These are phyloP conservation scores for Purpureocillium takamizusanense DNA, from an alignment of 2,329 filamentous ascomycete genomes.

Conservation along the genomic window DNA sequence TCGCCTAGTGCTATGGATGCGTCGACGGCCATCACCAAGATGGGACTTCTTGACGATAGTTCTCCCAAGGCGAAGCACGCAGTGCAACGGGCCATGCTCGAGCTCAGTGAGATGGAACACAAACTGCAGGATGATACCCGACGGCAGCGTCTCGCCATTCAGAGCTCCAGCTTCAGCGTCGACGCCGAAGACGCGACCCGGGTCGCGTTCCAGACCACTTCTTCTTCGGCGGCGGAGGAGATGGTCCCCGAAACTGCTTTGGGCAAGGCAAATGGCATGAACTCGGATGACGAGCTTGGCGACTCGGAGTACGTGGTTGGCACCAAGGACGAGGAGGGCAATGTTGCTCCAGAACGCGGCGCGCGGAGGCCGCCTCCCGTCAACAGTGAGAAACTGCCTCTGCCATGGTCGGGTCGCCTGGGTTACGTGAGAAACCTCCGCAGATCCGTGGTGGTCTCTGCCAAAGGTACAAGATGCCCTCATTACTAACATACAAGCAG, in stretches of 20 bases:
- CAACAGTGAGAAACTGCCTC: constrained; percentile 72
- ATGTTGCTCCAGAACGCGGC: constrained; percentile 21
- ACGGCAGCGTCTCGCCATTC: constrained; percentile 36
- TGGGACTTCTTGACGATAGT: not conserved
- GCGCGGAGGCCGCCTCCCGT: constrained; percentile 60
- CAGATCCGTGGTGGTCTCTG: too few relatives aligned
- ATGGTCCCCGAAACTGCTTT: not conserved
- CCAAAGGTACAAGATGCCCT: too few relatives aligned
- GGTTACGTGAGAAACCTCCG: constrained; percentile 60
- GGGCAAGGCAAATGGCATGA: too few relatives aligned
- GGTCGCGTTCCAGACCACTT: not conserved
- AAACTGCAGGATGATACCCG: constrained; percentile 33
- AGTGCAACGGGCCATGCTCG: constrained; percentile 31
- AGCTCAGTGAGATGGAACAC: constrained; percentile 40
- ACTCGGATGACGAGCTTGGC: too few relatives aligned
- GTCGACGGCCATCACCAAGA: too few relatives aligned
- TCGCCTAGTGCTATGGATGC: constrained; percentile 1
- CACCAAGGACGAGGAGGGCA: not conserved
- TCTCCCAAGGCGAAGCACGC: not conserved
- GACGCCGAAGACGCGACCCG: not conserved
- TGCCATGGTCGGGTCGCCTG: constrained; percentile 84
- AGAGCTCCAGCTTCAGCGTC: constrained; percentile 24
- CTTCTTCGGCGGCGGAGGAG: not conserved
- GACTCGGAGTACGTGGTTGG: not conserved
- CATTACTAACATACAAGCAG: constrained; percentile 23